Conservation (phyloP, 768 basidiomycete genomes). For the Gautieria morchelliformis region DNA sequence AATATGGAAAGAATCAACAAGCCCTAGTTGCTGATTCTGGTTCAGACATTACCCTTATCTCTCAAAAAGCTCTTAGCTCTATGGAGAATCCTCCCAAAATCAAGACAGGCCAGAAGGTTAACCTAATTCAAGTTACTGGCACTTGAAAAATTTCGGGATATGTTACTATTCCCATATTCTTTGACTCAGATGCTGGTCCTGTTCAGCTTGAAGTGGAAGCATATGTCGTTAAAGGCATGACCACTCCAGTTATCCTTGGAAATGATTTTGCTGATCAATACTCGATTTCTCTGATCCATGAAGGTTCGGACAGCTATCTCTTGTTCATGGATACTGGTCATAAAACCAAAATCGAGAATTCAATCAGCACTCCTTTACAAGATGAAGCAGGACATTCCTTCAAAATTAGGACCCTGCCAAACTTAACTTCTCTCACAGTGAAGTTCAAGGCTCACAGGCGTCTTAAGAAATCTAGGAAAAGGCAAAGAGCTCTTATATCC, state of each 20-base stretch:
- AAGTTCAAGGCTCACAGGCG: too few species aligned
- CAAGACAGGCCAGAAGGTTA: too few species aligned
- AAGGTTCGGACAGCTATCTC: slow-evolving; percentile 11
- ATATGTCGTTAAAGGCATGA: slow-evolving; percentile 13
- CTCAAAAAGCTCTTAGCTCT: too few species aligned
- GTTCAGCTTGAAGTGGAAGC: background rate
- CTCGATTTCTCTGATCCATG: slow-evolving; percentile 14
- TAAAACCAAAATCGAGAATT: background rate
- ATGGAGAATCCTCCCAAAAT: too few species aligned
- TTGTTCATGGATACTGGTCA: slow-evolving; percentile 11
- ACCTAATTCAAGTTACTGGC: too few species aligned
- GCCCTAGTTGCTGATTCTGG: slow-evolving; percentile 21
- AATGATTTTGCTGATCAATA: slow-evolving; percentile 25
- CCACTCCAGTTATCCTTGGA: slow-evolving; percentile 16
- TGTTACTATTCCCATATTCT: too few species aligned
- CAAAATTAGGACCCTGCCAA: background rate
- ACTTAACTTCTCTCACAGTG: too few species aligned
- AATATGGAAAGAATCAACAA: background rate
- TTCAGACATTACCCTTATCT: too few species aligned
- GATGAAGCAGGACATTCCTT: background rate
- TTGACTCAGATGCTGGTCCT: too few species aligned
- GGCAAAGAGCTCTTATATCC: too few species aligned
- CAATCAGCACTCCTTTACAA: background rate
- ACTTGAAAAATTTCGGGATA: too few species aligned
- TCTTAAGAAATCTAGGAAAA: too few species aligned